Percentiles rank a stretch among this genome's conserved stretches.
These are phyloP conservation scores for Colletotrichum tanaceti DNA, from an alignment of 2,329 filamentous ascomycete genomes.

Conservation along the genomic window DNA sequence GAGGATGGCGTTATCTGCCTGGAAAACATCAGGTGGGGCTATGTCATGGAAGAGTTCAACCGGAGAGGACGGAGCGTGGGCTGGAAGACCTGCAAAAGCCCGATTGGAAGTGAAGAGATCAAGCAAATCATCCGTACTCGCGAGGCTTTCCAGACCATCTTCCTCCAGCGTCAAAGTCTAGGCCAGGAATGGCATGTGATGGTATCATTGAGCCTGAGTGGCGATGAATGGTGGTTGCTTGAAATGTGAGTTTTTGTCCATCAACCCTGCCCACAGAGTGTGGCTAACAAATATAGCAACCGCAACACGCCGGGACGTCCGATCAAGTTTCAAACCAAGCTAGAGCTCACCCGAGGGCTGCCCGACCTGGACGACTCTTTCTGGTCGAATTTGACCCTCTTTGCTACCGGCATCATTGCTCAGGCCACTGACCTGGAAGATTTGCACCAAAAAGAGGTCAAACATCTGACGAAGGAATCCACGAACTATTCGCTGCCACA, in stretches of 20 bases:
- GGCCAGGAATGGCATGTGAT: conserved; percentile 77
- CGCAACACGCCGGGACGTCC: conserved; percentile 44
- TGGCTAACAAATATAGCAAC: conserved; percentile 43
- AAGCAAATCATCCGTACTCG: conserved; percentile 72
- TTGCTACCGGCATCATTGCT: conserved; percentile 63
- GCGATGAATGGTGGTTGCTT: conserved; percentile 84
- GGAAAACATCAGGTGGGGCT: conserved; percentile 71
- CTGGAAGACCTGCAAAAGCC: conserved; percentile 67
- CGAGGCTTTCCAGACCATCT: conserved; percentile 72
- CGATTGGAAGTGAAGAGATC: conserved; percentile 65
- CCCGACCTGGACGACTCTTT: conserved; percentile 61
- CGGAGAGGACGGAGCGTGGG: conserved; percentile 71
- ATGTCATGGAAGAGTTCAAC: conserved; percentile 70
- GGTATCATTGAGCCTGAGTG: conserved; percentile 75
- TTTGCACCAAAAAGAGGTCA: conserved; percentile 58
- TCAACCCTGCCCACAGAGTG: conserved; percentile 2
- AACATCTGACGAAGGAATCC: conserved; percentile 51
- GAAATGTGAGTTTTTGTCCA: conserved; percentile 62
- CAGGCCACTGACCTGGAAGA: conserved; percentile 62
- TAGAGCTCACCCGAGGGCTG: conserved; percentile 58
- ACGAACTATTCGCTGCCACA: conserved; percentile 55
- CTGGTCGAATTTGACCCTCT: conserved; percentile 64
- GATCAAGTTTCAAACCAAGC: conserved; percentile 42
- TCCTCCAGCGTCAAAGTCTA: conserved; percentile 81
- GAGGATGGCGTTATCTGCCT: conserved; percentile 68